A percentile compares a stretch with the other conserved stretches of the same genome.
phyloP scores from a whole-genome alignment of 75 land plant genomes.

The Sequoiadendron giganteum region DNA sequence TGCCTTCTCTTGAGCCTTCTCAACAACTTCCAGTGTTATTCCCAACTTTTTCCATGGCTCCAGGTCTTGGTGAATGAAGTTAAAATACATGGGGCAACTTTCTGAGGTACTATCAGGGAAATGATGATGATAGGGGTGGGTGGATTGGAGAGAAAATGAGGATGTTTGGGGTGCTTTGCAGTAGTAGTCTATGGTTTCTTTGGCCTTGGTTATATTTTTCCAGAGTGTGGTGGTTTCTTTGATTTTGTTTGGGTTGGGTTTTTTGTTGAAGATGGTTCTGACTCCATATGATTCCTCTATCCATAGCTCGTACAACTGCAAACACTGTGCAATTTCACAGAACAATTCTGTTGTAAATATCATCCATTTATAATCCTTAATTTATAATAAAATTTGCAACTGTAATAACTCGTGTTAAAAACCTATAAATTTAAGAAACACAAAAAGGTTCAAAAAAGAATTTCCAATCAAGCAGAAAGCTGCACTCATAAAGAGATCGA shows the following conservation, averaged over 20 bases:
- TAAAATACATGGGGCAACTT: constrained; percentile 62
- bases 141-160: background rate
- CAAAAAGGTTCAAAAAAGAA: background rate
- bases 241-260: background rate
- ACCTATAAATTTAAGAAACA: background rate
- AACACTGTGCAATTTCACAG: background rate
- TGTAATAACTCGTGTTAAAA: background rate
- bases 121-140: background rate
- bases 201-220: background rate
- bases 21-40: constrained; percentile 45
- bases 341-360: background rate
- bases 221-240: background rate
- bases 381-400: background rate
- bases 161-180: background rate
- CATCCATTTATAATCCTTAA: background rate
- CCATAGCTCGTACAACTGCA: background rate
- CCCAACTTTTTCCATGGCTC: constrained; percentile 54
- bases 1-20: constrained; percentile 26
- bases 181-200: background rate
- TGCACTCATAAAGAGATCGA: no score
- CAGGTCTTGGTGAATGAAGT: constrained; percentile 69
- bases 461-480: no score
- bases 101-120: background rate
- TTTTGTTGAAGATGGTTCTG: background rate
- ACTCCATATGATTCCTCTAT: background rate